Evolutionary conservation across 257 asterid genomes (phyloP), one percentile per base, ranked within the genome.

Genomic region (Coffea eugenioides): DNA sequence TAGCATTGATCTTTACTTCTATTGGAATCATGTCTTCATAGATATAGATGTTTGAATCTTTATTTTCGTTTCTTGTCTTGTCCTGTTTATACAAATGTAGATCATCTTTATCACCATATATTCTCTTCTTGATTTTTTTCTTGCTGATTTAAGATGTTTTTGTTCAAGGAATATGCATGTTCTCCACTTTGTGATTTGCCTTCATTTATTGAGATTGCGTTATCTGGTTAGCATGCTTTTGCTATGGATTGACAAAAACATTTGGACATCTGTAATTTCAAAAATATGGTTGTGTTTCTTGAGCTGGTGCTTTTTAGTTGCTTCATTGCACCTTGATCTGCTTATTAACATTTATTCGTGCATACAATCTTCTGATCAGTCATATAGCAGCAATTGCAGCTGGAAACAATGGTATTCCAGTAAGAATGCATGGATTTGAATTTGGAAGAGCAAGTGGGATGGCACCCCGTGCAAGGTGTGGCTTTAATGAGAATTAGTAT

Each of bases 381-480:
- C 99, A 96, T 75, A 96, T 97, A 39, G 98, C 99, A 34, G 90
- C 99, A 70, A 96, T 92, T 71, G 99, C 99, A 45, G 99, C 98
- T 80, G 99, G 99, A 81, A 94, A 96, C 84, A 96, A 96, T 82
- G 99, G 99, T 79, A 88, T 96, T 84, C 95, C 97, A 34, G 99
- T 96, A 75, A 90, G 95, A 79, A 85, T 96, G 97, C 90, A 92
- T 79, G 99, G 99, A 80, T 92, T 81, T 84, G 99, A 94, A 89
- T 94, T 94, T 56, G 99, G 99, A 85, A 84, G 88, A 89, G 99
- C 99, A 65, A 96, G 99, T 89, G 99, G 99, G 81, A 96, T 96
- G 99, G 99, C 99, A 79, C 99, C 99, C 49, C 98, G 99, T 74
- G 99, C 99, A 48, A 92, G 99, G 99, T 91, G 80, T 82, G 82